phyloP scores from a whole-genome alignment of 306 rosid species.

The Glycine soja region DNA sequence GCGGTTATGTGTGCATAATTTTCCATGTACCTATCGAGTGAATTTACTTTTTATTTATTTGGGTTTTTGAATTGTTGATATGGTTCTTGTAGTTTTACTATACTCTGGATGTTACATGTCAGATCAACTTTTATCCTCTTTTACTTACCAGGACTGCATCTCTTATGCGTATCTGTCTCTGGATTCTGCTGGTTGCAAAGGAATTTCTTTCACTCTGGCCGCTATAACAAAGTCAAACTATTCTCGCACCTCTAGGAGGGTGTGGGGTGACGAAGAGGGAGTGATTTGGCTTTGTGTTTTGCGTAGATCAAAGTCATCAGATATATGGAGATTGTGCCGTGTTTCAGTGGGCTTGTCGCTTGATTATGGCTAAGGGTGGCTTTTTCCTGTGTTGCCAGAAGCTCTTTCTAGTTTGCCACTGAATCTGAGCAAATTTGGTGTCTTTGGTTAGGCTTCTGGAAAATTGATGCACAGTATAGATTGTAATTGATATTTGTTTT shows the following conservation, averaged over 20 bases:
- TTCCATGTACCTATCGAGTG: not conserved
- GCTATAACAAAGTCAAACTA: slow-evolving; percentile 62
- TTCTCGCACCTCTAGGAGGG: slow-evolving; percentile 97
- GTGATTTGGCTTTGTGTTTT: slow-evolving; percentile 66
- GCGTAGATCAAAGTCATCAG: slow-evolving; percentile 75
- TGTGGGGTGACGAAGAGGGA: slow-evolving; percentile 87
- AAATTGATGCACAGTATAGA: slow-evolving; percentile 48
- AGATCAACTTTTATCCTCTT: slow-evolving; percentile 8
- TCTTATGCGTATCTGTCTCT: slow-evolving; percentile 60
- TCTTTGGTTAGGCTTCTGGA: slow-evolving; percentile 55
- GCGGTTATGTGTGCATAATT: not conserved
- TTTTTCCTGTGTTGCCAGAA: slow-evolving; percentile 49
- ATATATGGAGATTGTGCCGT: slow-evolving; percentile 96
- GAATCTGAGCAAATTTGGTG: slow-evolving; percentile 35
- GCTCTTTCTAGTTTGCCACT: slow-evolving; percentile 47
- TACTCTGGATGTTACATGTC: slow-evolving; percentile 27
- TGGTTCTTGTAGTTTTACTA: slow-evolving; percentile 26
- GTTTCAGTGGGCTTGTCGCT: slow-evolving; percentile 84
- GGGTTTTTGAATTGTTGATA: not conserved
- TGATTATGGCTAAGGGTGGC: slow-evolving; percentile 91
- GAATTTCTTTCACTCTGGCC: slow-evolving; percentile 95
- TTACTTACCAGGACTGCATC: slow-evolving; percentile 60
- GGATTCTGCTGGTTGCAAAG: slow-evolving; percentile 59
- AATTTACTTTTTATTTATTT: not conserved
- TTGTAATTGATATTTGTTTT: slow-evolving; percentile 47